Base-by-base conservation (phyloP, 192 early-diverging fungal genomes). In the Chytriomyces confervae region DNA sequence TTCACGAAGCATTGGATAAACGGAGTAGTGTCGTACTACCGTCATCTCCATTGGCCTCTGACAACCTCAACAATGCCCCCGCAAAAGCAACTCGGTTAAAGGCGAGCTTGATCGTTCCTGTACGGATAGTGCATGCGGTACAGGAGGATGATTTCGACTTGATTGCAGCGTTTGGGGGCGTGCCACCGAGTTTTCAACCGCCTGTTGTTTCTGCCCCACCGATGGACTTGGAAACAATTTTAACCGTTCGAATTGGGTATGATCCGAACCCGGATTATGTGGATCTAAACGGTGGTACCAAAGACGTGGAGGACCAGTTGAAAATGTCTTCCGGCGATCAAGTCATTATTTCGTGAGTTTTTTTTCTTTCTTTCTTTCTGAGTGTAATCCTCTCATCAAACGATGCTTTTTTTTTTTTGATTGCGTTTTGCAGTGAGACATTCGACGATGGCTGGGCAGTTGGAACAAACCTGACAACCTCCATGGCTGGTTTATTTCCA, bases 381-480 rank as follows among this genome's bases (percentile, higher is more conserved):
- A 18, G 51, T 8, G 8, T 18, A 18, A 18, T 51, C 20, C 27
- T 64, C 18, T 64, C 10, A 18, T 27, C 27, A 69, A 23, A 27
- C 51, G 13, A 16, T 36, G n/a, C 23, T 60, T 61, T 8, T 63
- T 5, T 5, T 2, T 46, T 20, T 50, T n/a, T n/a, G n/a, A n/a
- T n/a, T n/a, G n/a, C n/a, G n/a, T n/a, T n/a, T n/a, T n/a, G 29
- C 29, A 77, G 76, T 23, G 76, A 77, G n/a, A 67, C 66, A 23
- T 77, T 77, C 61, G 76, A 77, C 36, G 76, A 77, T 67, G 76
- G 76, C 1, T 77, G 76, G 76, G 76, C 76, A 0, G 76, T 77
- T 11, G 76, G 76, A 23, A 77, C 76, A 36, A 77, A 77, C 24
- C 68, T 77, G 29, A 70, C 64, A 5, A 77, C 66, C 2, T 75